Evolutionary conservation across 148 eudicot genomes (phyloP), one percentile per base, ranked within the genome.

Genomic region (Beta vulgaris): DNA sequence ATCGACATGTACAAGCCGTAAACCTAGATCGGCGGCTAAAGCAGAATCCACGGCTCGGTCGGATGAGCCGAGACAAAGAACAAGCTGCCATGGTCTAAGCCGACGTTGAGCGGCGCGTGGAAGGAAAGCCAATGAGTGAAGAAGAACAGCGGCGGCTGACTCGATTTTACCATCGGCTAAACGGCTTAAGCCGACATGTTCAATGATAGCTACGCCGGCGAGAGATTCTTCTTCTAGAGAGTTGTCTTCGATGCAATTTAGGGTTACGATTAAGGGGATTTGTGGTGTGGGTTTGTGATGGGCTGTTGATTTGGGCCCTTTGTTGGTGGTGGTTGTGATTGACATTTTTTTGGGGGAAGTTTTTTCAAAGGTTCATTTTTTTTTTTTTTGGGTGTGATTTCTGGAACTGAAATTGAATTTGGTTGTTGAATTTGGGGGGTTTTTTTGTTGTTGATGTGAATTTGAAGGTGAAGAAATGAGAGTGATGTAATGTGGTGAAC

Each of bases 81-180:
- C 81, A 68, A 94, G 93, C 84, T 90, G 97, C 91, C 92, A 85
- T 28, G 97, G 88, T 15, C 91, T 91, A 62, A 94, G 91, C 7
- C 96, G 98, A 73, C 98, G 90, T 68, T 94, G 98, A 29, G 98
- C 98, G 79, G 97, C 98, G 78, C 98, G 97, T 16, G 98, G 98
- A 78, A 94, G 96, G 83, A 88, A 94, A 7, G 96, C 84, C 75
- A 94, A 96, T 8, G 97, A 95, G 85, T 95, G 99, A 72, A 95
- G 84, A 11, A 95, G 83, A 0, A 94, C 93, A 5, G 96, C 98
- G 54, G 92, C 70, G 73, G 98, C 98, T 0, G 93, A 78, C 72
- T 88, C 91, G 87, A 94, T 87, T 86, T 83, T 81, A 2, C 96
- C 86, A 40, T 84, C 91, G 43, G 97, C 85, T 46, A 95, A 85